Evolutionary conservation across 148 eudicot species (phyloP).

Genomic region (Linanthus parryae): DNA sequence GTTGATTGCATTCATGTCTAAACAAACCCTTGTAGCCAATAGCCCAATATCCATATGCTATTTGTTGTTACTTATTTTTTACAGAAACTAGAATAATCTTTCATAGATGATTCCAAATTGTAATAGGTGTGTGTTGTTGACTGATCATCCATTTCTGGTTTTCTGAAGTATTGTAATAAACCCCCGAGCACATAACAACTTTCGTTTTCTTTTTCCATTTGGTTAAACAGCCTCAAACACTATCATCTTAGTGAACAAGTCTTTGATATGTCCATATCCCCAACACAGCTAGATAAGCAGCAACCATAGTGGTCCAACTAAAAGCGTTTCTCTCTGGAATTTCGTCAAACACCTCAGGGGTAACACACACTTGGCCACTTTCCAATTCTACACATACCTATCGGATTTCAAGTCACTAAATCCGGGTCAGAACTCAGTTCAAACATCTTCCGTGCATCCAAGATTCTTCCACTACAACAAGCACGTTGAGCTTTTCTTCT

Average conservation of each 20-base stretch:
- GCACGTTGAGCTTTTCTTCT: slow-evolving; percentile 16
- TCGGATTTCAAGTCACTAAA: slow-evolving; percentile 50
- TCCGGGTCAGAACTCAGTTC: slow-evolving; percentile 33
- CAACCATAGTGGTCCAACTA: slow-evolving; percentile 48
- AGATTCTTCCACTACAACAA: slow-evolving; percentile 27
- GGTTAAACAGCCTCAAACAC: slow-evolving; percentile 37
- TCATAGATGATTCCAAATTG: no score
- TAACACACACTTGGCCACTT: slow-evolving; percentile 22
- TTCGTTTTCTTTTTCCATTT: no score
- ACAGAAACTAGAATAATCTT: background rate
- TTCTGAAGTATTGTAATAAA: no score
- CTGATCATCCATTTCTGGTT: no score
- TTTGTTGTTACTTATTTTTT: background rate
- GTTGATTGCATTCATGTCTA: background rate
- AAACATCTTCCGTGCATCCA: slow-evolving; percentile 43
- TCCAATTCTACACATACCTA: slow-evolving; percentile 50
- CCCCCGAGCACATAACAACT: no score
- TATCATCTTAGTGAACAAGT: slow-evolving; percentile 39
- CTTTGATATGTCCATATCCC: slow-evolving; percentile 31
- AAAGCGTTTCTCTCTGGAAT: slow-evolving; percentile 43
- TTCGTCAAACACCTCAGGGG: slow-evolving; percentile 33
- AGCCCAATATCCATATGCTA: background rate
- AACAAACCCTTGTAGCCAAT: background rate
- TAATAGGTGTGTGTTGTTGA: no score
- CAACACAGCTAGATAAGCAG: slow-evolving; percentile 34